phyloP scores from a whole-genome alignment of 345 rosid genomes.

The Atalantia buxifolia region DNA sequence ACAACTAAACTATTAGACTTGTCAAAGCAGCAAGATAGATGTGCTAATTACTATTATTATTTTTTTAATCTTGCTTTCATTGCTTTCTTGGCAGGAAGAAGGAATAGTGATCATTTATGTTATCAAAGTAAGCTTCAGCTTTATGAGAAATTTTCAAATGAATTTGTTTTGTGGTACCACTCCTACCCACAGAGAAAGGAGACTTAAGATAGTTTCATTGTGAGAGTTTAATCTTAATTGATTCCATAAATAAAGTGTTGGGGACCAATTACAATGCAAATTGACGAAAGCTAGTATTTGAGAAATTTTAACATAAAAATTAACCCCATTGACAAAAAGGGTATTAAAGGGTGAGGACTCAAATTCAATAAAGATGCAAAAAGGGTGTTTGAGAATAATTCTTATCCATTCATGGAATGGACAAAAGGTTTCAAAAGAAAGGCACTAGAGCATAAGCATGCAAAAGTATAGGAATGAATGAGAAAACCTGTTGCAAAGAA shows the following conservation, averaged over 20 bases:
- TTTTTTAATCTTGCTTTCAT: neutral
- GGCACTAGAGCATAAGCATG: neutral
- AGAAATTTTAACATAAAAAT: neutral
- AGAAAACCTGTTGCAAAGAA: conserved; percentile 73
- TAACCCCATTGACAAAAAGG: neutral
- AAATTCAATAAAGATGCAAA: neutral
- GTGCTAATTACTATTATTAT: neutral
- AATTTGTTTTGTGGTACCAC: neutral
- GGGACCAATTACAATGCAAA: conserved; percentile 1
- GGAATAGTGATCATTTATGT: neutral
- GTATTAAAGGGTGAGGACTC: neutral
- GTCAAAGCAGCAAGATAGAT: neutral
- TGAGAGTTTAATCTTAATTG: neutral
- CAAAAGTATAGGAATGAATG: neutral
- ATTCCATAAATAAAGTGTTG: neutral
- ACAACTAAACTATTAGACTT: neutral
- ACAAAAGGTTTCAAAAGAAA: neutral
- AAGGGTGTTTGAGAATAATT: neutral
- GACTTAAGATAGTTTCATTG: neutral
- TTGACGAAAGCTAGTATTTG: neutral
- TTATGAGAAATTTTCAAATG: neutral
- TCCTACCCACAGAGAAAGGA: neutral
- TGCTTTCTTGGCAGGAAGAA: neutral
- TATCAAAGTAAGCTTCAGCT: neutral
- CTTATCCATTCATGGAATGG: neutral